Evolutionary conservation across 257 asterid species (phyloP).

Genomic region (Penstemon eatonii): DNA sequence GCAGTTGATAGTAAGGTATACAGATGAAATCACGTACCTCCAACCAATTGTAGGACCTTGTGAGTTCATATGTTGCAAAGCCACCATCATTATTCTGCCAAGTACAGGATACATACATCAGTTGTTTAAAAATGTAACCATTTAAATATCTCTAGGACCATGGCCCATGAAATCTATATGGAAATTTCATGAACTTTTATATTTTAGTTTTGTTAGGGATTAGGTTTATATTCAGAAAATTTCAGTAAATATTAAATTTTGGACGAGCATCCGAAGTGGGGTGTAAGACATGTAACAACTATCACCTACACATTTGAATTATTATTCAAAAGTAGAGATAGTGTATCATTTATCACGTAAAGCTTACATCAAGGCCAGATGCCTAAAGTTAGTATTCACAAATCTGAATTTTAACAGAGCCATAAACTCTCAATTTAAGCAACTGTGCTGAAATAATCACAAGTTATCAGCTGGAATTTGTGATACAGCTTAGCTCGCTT

Average conservation of each 20-base stretch:
- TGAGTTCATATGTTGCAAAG: conserved; percentile 94
- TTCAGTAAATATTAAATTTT: conserved; percentile 1
- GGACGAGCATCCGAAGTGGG: not conserved
- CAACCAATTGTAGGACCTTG: conserved; percentile 98
- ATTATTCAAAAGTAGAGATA: not conserved
- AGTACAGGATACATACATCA: conserved; percentile 40
- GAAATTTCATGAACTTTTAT: no score
- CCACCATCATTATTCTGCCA: conserved; percentile 84
- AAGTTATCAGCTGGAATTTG: not conserved
- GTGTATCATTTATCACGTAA: conserved; percentile 10
- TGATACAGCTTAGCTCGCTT: conserved; percentile 11
- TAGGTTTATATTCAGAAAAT: not conserved
- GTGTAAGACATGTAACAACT: no score
- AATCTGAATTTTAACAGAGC: conserved; percentile 14
- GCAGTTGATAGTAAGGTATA: conserved; percentile 21
- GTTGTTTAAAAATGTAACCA: conserved; percentile 18
- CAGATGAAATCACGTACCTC: conserved; percentile 58
- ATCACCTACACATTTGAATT: not conserved
- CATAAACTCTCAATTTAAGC: conserved; percentile 8
- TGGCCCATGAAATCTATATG: no score
- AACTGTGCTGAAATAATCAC: conserved; percentile 15
- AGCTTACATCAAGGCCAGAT: conserved; percentile 9
- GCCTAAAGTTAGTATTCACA: conserved; percentile 8
- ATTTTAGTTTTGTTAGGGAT: no score
- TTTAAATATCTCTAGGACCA: not conserved